A percentile compares a stretch with the other conserved stretches of the same genome.
phyloP scores from a whole-genome alignment of 257 asterid species.

The Perilla frutescens region DNA sequence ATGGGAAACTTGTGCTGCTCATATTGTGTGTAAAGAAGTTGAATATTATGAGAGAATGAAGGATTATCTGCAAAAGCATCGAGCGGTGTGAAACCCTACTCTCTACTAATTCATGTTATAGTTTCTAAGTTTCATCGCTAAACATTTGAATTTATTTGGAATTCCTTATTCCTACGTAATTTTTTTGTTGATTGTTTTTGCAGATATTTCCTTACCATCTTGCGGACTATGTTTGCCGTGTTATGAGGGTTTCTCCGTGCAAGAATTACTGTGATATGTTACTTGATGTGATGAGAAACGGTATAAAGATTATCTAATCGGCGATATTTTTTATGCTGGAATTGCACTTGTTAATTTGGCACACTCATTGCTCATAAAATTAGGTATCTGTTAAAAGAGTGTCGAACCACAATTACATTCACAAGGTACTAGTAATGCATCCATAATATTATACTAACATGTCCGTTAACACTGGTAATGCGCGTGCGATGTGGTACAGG shows the following conservation, averaged over 20 bases:
- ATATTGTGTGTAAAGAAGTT: constrained; percentile 83
- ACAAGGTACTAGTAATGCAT: background rate
- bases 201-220: constrained; percentile 96
- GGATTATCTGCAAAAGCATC: constrained; percentile 83
- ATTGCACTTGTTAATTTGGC: constrained; percentile 22
- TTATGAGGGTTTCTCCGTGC: constrained; percentile 92
- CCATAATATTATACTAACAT: background rate
- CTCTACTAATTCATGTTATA: constrained; percentile 24
- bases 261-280: constrained; percentile 92
- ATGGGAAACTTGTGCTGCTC: constrained; percentile 82
- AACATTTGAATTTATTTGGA: no score
- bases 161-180: no score
- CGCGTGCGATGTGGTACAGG: background rate
- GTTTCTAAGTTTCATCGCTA: background rate
- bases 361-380: constrained; percentile 8
- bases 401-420: no score
- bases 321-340: background rate
- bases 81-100: constrained; percentile 60
- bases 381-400: background rate
- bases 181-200: constrained; percentile 49
- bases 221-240: constrained; percentile 93
- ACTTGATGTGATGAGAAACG: constrained; percentile 94
- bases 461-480: background rate
- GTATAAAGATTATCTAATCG: constrained; percentile 47
- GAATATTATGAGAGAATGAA: constrained; percentile 95